phyloP scores from a whole-genome alignment of 2,329 filamentous ascomycete genomes.

The Clonostachys solani region DNA sequence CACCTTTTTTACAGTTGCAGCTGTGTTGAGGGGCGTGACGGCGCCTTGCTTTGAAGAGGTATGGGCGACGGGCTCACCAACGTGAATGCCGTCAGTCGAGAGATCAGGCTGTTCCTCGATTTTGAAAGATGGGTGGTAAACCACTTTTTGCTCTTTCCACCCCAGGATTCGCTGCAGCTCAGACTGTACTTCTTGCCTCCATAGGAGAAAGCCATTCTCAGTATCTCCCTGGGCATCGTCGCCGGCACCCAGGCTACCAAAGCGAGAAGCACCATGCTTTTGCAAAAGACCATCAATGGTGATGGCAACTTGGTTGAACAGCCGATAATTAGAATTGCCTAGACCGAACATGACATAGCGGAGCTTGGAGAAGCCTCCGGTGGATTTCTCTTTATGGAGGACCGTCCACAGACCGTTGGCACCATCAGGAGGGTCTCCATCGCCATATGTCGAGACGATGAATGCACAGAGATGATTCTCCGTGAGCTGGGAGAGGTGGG shows the following conservation, averaged over 20 bases:
- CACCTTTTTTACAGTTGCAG: constrained; percentile 91
- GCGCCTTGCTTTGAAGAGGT: constrained; percentile 41
- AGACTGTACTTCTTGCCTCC: not conserved
- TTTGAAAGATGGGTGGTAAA: not conserved
- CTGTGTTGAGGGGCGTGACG: constrained; percentile 89
- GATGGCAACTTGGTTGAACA: constrained; percentile 25
- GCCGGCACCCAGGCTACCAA: not conserved
- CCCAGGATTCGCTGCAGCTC: not conserved
- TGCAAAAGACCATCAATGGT: not conserved
- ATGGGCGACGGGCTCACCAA: constrained; percentile 19
- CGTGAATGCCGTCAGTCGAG: not conserved
- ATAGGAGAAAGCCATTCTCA: constrained; percentile 1
- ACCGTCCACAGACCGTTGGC: constrained; percentile 96
- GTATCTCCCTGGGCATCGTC: constrained; percentile 1
- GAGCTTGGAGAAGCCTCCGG: constrained; percentile 63
- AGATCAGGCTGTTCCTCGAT: not conserved
- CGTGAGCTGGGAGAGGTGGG: not conserved
- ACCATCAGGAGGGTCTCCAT: constrained; percentile 29
- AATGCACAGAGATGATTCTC: not conserved
- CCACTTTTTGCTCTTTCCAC: not conserved
- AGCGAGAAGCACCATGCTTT: not conserved
- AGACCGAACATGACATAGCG: constrained; percentile 29
- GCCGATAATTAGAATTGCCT: constrained; percentile 29
- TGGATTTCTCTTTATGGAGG: constrained; percentile 76
- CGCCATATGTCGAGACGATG: constrained; percentile 25